Conservation (phyloP, 768 basidiomycete species). For the Mycena rebaudengoi region DNA sequence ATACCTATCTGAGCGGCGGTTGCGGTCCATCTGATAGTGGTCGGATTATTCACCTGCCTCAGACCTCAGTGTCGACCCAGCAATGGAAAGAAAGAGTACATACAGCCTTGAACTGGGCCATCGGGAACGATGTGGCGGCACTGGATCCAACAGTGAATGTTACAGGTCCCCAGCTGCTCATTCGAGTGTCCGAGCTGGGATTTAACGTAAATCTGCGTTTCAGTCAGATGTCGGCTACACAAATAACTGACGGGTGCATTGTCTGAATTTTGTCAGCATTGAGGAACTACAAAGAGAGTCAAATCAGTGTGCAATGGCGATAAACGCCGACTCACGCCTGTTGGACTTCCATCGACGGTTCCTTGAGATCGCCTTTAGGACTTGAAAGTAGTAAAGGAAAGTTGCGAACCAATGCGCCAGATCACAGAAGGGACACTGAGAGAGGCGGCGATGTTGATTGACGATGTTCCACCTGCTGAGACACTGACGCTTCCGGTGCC, state of each 20-base stretch:
- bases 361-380: slow-evolving; percentile 36
- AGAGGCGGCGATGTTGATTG: slow-evolving; percentile 40
- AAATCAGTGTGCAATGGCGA: neutral
- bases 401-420: slow-evolving; percentile 53
- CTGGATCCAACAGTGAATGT: slow-evolving; percentile 54
- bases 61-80: neutral
- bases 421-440: slow-evolving; percentile 47
- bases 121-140: slow-evolving; percentile 52
- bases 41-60: slow-evolving; percentile 50
- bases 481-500: slow-evolving; percentile 53
- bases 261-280: slow-evolving; percentile 60
- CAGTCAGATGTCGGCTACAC: neutral
- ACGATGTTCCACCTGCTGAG: slow-evolving; percentile 47
- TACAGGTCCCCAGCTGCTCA: slow-evolving; percentile 56
- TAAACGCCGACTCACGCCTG: slow-evolving; percentile 38
- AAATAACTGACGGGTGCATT: slow-evolving; percentile 53
- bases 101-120: slow-evolving; percentile 58
- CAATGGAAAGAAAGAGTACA: neutral
- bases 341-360: slow-evolving; percentile 55
- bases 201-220: neutral
- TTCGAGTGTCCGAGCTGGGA: slow-evolving; percentile 52
- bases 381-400: neutral
- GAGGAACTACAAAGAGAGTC: slow-evolving; percentile 38
- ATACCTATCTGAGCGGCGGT: slow-evolving; percentile 53
- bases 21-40: slow-evolving; percentile 52